Evolutionary conservation across 345 rosid species (phyloP), one percentile per base, ranked within the genome.

Genomic region (Populus pruinosa): DNA sequence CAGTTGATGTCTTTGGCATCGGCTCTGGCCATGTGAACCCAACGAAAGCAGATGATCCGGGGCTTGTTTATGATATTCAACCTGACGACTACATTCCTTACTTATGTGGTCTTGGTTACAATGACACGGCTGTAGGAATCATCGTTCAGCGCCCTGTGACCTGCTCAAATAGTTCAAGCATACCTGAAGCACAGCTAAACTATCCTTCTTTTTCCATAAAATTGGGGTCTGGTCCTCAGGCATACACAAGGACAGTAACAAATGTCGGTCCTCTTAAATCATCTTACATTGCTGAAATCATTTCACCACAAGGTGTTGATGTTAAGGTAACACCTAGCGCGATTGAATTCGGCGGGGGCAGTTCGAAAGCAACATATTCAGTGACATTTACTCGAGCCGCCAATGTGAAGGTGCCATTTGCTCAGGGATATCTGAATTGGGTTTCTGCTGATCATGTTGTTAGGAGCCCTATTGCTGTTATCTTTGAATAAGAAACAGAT

Each of bases 21-120:
- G 87, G 89, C 55, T 88, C 89, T 36, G 89, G 91, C 8, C 76
- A 86, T 38, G 83, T 83, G 9, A 85, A 87, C 23, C 86, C 89
- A 55, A 79, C 83, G 68, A 84, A n/a, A 81, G 88, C 89, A 2
- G 63, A 81, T 8, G 41, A 85, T 71, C 91, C 91, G 0, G 91
- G 91, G n/a, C 85, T 87, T 39, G 80, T 88, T 35, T 88, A 88
- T 44, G 84, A 88, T 21, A 76, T 85, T 69, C 63, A 71, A 70
- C 76, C 80, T 10, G 39, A 21, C 23, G 80, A 78, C 36, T 71
- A 78, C 65, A 78, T 49, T 71, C 65, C 71, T 23, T 78, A 71
- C 64, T 64, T 77, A 5, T 71, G 76, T 33, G 80, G 75, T 21
- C n/a, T 77, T 20, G 63, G 70, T 11, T 78, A 71, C 53, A 44